Conservation (phyloP, 495 filamentous ascomycete species). For the Podospora pseudopauciseta region DNA sequence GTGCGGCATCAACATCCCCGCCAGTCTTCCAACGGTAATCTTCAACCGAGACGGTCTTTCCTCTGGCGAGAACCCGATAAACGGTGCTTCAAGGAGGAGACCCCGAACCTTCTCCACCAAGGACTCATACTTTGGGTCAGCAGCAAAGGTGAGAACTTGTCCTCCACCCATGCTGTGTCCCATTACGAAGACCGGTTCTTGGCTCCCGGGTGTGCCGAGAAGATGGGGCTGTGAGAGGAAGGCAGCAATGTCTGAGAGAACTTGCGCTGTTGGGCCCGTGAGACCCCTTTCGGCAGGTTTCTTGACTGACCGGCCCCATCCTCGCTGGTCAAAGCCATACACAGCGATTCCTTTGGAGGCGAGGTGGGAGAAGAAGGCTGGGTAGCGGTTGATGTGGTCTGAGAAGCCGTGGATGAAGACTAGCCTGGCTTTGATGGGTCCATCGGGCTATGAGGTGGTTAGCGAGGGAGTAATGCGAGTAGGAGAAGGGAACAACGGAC, state of each 20-base stretch:
- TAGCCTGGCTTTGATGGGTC: slow-evolving; percentile 58
- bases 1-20: slow-evolving; percentile 59
- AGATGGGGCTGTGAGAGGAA: slow-evolving; percentile 52
- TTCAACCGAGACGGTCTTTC: slow-evolving; percentile 56
- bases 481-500: slow-evolving; percentile 44
- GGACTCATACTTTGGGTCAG: slow-evolving; percentile 39
- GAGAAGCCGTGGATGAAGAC: slow-evolving; percentile 84
- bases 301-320: slow-evolving; percentile 54
- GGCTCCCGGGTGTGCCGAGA: slow-evolving; percentile 11
- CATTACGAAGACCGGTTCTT: slow-evolving; percentile 71
- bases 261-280: slow-evolving; percentile 65
- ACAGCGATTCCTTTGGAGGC: slow-evolving; percentile 70
- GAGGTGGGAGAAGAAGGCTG: slow-evolving; percentile 62
- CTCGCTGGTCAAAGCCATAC: slow-evolving; percentile 75
- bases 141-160: slow-evolving; percentile 54
- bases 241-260: slow-evolving; percentile 72
- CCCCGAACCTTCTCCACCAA: slow-evolving; percentile 52
- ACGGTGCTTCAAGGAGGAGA: slow-evolving; percentile 64
- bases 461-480: background rate
- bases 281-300: slow-evolving; percentile 55
- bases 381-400: slow-evolving; percentile 77
- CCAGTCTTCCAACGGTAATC: slow-evolving; percentile 60
- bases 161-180: slow-evolving; percentile 82
- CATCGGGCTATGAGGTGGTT: slow-evolving; percentile 20
- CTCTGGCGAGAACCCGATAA: slow-evolving; percentile 62